Evolutionary conservation across 202 grass and related monocot genomes (phyloP), one percentile per base, ranked within the genome.

Genomic region (Panicum virgatum): DNA sequence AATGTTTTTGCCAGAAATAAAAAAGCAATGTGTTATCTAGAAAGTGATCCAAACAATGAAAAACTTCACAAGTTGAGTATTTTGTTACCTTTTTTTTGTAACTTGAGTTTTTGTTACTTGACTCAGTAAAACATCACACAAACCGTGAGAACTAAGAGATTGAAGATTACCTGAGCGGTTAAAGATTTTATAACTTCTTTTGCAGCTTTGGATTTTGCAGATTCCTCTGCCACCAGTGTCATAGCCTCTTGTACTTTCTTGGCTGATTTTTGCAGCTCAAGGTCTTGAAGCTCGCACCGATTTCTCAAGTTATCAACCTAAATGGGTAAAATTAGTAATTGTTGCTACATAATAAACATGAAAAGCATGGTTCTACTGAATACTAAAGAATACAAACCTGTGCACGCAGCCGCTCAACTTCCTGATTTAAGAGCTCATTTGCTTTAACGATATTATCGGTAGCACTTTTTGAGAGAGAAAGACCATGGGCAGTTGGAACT

Each of bases 101-200:
- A n/a, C n/a, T n/a, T n/a, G n/a, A n/a, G n/a, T n/a, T 44, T 56
- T 51, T 63, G 62, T 45, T 65, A 71, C 45, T 53, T 50, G 60
- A 40, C n/a, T 72, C 22, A 30, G 36, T 43, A 81, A 23, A 86
- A 5, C 45, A 84, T 54, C 42, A 83, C 25, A 85, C 0, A 75
- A 51, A 66, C 48, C 39, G 64, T 83, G 10, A 73, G 47, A 46
- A 57, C 29, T 66, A 81, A 42, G 54, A 14, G 15, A 80, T 27
- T 73, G 13, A 76, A 76, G 10, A 69, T 69, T 87, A 97, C 95
- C 92, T 97, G 92, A 16, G 92, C 89, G 36, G 95, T 97, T 91
- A 97, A 77, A 44, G 95, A 91, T 94, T 97, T 97, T 85, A 97
- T 94, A 76, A 97, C 95, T 80, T 94, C 95, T 87, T 97, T 97